Base-by-base conservation (phyloP, 768 basidiomycete genomes). In the Termitomyces sp. region DNA sequence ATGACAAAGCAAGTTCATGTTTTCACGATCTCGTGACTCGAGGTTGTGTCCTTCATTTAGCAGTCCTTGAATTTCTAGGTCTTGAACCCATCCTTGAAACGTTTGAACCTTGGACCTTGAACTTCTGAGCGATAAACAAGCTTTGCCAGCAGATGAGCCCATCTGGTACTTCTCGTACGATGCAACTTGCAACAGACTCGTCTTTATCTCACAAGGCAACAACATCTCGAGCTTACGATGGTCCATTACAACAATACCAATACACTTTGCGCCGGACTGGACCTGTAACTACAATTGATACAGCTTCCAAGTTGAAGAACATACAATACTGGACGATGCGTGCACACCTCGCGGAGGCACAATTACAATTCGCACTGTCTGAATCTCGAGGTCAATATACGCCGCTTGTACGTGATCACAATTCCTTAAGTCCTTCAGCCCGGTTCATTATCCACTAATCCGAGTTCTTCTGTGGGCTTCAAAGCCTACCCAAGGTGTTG, bases 301-400 rank as follows among this genome's bases (percentile, higher is more conserved):
- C 36, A 27, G 36, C 45, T 18, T 37, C 31, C 15, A 5, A 39
- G 16, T 69, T 55, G 16, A 31, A 24, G 15, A 66, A 67, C 1
- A 85, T 85, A 63, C 83, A 81, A 60, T 87, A 88, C 65, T 90
- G 89, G 89, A 84, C 84, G 30, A 73, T 80, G 16, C 81, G 88
- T 3, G 87, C 88, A 3, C 63, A 87, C 24, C 77, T 81, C 3
- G 88, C 88, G 0, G 89, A 91, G 67, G 79, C 84, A 2, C 69
- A 88, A 50, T 64, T 88, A 34, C 73, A 70, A 58, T 24, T 50
- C 27, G 46, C 41, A 16, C 13, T 37, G 37, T 47, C 52, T 55
- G 39, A 27, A n/a, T 49, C 47, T n/a, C 44, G 31, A 39, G 46
- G 20, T 24, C 49, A 49, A 37, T 36, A 33, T 22, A 41, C 53